Conservation (phyloP, 352 stramenopile genomes). For the Pythium plurisporium region DNA sequence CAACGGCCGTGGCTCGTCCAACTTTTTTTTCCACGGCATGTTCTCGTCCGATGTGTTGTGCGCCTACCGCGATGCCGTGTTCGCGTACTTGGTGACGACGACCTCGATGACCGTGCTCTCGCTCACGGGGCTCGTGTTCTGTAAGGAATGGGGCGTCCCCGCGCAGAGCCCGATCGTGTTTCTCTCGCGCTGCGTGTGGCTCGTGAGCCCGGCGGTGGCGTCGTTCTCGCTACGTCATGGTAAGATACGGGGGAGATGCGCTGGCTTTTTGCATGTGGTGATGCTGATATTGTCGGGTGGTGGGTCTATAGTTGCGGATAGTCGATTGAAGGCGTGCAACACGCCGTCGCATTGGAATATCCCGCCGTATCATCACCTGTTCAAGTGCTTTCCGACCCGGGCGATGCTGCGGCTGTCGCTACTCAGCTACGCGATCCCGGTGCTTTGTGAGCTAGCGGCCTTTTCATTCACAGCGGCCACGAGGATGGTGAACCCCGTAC, state of each 20-base stretch:
- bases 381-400: conserved; percentile 76
- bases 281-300: neutral
- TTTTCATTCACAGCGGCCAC: conserved; percentile 85
- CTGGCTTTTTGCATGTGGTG: neutral
- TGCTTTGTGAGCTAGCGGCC: conserved; percentile 77
- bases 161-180: conserved; percentile 51
- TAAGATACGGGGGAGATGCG: conserved; percentile 26
- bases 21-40: conserved; percentile 87
- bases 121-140: conserved; percentile 80
- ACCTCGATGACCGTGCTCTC: conserved; percentile 78
- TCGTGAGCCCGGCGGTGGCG: conserved; percentile 60
- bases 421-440: conserved; percentile 77
- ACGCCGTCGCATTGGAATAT: conserved; percentile 83
- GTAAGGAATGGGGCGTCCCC: conserved; percentile 71
- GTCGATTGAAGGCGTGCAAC: conserved; percentile 69
- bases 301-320: conserved; percentile 47
- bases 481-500: conserved; percentile 83
- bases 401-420: conserved; percentile 72
- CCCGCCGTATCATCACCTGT: conserved; percentile 70
- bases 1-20: conserved; percentile 65
- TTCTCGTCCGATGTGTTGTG: conserved; percentile 84
- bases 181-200: conserved; percentile 56
- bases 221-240: conserved; percentile 74
- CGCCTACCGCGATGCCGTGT: conserved; percentile 77
- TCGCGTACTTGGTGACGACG: conserved; percentile 73